Evolutionary conservation across 331 rosid genomes (phyloP).

Genomic region (Arachis monticola): DNA sequence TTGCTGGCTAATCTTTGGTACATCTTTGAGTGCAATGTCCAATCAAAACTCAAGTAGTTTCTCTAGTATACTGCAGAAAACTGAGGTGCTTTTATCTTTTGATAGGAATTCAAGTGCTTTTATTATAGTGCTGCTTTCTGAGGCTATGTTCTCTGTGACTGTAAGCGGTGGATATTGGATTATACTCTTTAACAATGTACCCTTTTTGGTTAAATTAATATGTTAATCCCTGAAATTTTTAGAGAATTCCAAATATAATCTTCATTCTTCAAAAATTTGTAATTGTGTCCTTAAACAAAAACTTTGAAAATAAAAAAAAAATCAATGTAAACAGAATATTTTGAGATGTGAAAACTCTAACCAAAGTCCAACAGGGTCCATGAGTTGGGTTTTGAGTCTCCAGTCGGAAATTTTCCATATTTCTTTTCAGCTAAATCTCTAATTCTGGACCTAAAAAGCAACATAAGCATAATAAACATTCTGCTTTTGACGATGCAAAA

Average conservation of each 20-base stretch:
- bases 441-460: constrained; percentile 68
- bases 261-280: too few species aligned
- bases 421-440: constrained; percentile 89
- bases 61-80: constrained; percentile 5
- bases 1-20: constrained; percentile 1
- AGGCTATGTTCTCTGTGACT: too few species aligned
- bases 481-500: constrained; percentile 15
- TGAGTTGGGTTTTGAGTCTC: constrained; percentile 89
- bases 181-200: constrained; percentile 7
- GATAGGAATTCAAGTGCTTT: neutral
- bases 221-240: too few species aligned
- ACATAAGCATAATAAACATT: constrained; percentile 22
- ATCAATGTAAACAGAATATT: too few species aligned
- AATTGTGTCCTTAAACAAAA: too few species aligned
- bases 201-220: constrained; percentile 14
- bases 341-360: constrained; percentile 42
- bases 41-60: constrained; percentile 24
- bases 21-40: constrained; percentile 15
- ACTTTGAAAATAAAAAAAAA: too few species aligned
- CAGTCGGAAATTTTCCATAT: constrained; percentile 80
- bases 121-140: neutral
- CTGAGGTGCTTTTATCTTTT: too few species aligned
- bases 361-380: constrained; percentile 97
- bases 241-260: too few species aligned
- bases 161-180: neutral